Evolutionary conservation across 1,284 basidiomycete species (phyloP), one percentile per base, ranked within the genome.

Genomic region (Sparassis latifolia): DNA sequence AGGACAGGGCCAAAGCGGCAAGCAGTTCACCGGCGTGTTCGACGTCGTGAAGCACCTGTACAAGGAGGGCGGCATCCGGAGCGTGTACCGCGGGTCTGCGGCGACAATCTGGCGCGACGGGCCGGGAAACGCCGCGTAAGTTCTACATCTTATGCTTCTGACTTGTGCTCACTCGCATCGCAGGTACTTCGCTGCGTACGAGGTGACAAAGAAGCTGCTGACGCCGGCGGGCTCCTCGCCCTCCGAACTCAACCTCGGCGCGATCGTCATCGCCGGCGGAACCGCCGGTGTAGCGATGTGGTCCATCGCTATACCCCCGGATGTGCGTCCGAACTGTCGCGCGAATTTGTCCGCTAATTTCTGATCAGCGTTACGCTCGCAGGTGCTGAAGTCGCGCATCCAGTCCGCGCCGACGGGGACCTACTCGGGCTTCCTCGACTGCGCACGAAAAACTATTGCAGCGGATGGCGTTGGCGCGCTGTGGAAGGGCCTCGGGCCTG

Each of bases 271-370:
- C 48, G 93, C 97, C 42, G 97, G 97, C 63, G 96, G 95, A 55
- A 85, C 84, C 49, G 97, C 97, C 5, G 97, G 97, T 63, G 84
- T 99, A 35, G 93, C 94, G 43, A 99, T 99, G 97, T 97, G 95
- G 95, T 78, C 89, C 33, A 77, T 97, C 58, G 94, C 90, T 33
- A 96, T 97, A 59, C 94, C 94, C 48, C 93, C 94, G 44, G 94
- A 97, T 71, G 93, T 92, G 62, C 57, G 89, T 73, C 2, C 9
- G 44, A 20, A 20, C 20, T 27, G 41, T 44, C 43, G 20, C 10
- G 10, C 10, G n/a, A 46, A 38, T 4, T 20, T 42, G 40, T 27
- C 40, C 7, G n/a, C 4, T 37, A 10, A 42, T 10, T 57, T 54
- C 43, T 49, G 42, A 52, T 38, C 46, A 40, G 31, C 49, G 6